phyloP scores from a whole-genome alignment of 495 filamentous ascomycete genomes.

The Aspergillus nidulans region DNA sequence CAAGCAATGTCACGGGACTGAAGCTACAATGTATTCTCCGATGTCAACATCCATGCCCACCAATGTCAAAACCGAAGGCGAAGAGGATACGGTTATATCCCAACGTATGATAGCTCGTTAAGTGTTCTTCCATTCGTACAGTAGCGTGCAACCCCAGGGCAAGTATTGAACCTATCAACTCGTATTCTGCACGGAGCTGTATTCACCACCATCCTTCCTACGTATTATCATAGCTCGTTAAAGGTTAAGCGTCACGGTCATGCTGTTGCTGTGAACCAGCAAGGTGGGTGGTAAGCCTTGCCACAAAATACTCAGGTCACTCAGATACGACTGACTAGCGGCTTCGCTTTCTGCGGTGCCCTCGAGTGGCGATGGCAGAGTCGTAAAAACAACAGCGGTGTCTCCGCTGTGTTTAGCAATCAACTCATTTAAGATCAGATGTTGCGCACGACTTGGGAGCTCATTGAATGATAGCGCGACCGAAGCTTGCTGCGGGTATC shows the following conservation, averaged over 20 bases:
- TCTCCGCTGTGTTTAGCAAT: slow-evolving; percentile 65
- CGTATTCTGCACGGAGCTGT: neutral
- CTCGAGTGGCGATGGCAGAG: slow-evolving; percentile 70
- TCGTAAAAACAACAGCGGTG: slow-evolving; percentile 80
- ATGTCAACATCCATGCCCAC: neutral
- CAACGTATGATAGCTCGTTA: neutral
- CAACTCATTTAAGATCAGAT: slow-evolving; percentile 81
- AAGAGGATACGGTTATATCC: neutral
- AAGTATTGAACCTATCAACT: neutral
- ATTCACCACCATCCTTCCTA: neutral
- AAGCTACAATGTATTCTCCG: neutral
- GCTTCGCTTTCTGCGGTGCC: slow-evolving; percentile 67
- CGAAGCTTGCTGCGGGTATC: slow-evolving; percentile 51
- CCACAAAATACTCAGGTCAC: slow-evolving; percentile 71
- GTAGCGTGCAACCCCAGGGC: neutral
- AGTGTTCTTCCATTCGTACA: neutral
- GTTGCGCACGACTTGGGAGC: slow-evolving; percentile 74
- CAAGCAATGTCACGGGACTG: neutral
- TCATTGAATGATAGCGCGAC: slow-evolving; percentile 79
- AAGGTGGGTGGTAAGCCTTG: slow-evolving; percentile 64
- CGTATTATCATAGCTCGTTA: slow-evolving; percentile 26
- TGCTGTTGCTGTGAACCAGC: slow-evolving; percentile 82
- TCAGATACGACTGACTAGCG: slow-evolving; percentile 66
- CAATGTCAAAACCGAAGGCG: neutral
- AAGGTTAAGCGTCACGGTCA: slow-evolving; percentile 85